Base-by-base conservation (phyloP, 305 asterid species). In the Fraxinus paxiana region DNA sequence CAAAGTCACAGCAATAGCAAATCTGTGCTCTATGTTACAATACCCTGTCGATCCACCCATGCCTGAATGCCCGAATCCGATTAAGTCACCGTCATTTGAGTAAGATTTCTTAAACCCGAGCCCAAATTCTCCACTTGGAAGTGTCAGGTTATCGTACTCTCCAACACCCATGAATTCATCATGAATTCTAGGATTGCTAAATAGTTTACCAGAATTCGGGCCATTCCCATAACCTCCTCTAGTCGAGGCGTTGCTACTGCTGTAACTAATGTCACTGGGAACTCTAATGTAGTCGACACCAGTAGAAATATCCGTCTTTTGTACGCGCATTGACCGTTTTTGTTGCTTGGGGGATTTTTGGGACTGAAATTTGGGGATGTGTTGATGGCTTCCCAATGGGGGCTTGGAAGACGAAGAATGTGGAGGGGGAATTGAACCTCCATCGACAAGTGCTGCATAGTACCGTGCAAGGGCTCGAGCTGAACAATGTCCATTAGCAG, bases 381-480 rank as follows among this genome's bases (percentile, higher is more conserved):
- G 97, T 0, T 84, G 88, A 61, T 95, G 98, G 88, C 91, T 85
- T 69, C 99, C 99, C 59, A 95, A 86, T 34, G 67, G 89, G 82
- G 97, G 97, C 73, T 84, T 86, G 77, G 97, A 86, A n/a, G 92
- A 75, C 82, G 90, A 82, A 80, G 92, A 84, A 43, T 88, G 94
- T 38, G 89, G 94, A 12, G 91, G 93, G 22, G 97, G 98, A 51
- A 94, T 77, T 6, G 80, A 61, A 4, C 99, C 98, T 34, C 81
- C 79, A 59, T 94, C 97, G 22, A 91, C 97, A 0, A 95, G 95
- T 51, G 99, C 91, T 34, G 99, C 97, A 20, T 94, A 95, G 87
- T 92, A 95, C 84, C 97, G 97, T 17, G 98, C 95, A 1, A 96
- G 94, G 59, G 99, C 99, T 79, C 99, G 97, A 34, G 99, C 99